Conservation (phyloP, 1,284 basidiomycete species). For the Agroathelia rolfsii region DNA sequence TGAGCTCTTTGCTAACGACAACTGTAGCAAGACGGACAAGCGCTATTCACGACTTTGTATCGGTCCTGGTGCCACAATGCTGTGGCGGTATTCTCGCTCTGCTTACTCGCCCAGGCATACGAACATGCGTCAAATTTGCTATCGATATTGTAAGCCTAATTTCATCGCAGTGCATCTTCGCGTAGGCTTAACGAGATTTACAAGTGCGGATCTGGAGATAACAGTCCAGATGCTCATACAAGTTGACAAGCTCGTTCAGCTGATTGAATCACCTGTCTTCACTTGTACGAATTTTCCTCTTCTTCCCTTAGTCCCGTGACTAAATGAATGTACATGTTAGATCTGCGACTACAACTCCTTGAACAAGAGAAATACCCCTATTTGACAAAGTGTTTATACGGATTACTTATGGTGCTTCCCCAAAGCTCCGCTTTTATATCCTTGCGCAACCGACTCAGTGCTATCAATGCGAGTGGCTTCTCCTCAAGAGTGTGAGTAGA, state of each 20-base stretch:
- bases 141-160: constrained; percentile 78
- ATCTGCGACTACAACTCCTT: constrained; percentile 91
- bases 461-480: constrained; percentile 94
- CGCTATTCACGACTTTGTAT: constrained; percentile 86
- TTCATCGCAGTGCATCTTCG: neutral
- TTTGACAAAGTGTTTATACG: constrained; percentile 96
- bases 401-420: constrained; percentile 93
- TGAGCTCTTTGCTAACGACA: constrained; percentile 7
- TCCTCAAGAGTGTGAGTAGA: constrained; percentile 77
- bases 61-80: constrained; percentile 99
- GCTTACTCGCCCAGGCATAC: constrained; percentile 94
- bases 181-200: constrained; percentile 7
- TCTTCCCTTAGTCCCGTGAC: constrained; percentile 2
- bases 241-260: constrained; percentile 95
- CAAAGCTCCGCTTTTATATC: constrained; percentile 97
- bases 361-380: constrained; percentile 96
- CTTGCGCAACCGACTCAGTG: constrained; percentile 86
- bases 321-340: constrained; percentile 28
- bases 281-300: constrained; percentile 56
- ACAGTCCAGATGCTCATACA: constrained; percentile 93
- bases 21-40: constrained; percentile 82
- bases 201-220: constrained; percentile 90
- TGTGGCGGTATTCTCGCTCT: constrained; percentile 92
- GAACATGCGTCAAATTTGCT: constrained; percentile 97
- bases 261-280: constrained; percentile 97